Evolutionary conservation across 768 basidiomycete species (phyloP), one percentile per base, ranked within the genome.

Genomic region (Trametopsis cervina): DNA sequence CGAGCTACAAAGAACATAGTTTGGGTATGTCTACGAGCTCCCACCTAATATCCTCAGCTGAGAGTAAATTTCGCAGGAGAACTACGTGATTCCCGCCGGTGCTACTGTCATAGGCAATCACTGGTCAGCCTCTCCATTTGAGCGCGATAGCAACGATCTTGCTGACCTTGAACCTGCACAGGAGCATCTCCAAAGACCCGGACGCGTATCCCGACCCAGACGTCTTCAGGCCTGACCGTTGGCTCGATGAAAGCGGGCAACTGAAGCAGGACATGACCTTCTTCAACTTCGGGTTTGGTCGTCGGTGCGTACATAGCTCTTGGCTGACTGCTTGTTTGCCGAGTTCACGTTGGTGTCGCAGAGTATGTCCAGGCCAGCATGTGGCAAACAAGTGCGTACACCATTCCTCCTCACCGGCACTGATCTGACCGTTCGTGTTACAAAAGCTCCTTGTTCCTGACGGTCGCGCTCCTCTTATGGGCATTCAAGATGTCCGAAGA

Each of bases 331-430:
- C n/a, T n/a, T n/a, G n/a, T n/a, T n/a, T n/a, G n/a, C n/a, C n/a
- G n/a, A n/a, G n/a, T n/a, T n/a, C n/a, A n/a, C n/a, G n/a, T n/a
- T 24, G 15, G 15, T 11, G 18, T 22, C 9, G 29, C n/a, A 77
- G 82, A 15, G 69, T 83, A 4, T 86, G 83, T 51, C 82, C 81
- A 0, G 83, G 83, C 0, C 75, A 77, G 55, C 73, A 82, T 58
- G 75, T 86, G 26, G 83, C 64, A 2, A 59, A 69, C 12, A 49
- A 59, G 58, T 63, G 13, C 5, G 44, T n/a, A n/a, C n/a, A n/a
- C n/a, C n/a, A n/a, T n/a, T n/a, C n/a, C n/a, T n/a, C n/a, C 39
- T 26, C 20, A 1, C 10, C 2, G 2, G 17, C 10, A 13, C 15
- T 18, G n/a, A 38, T 15, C 25, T 10, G 25, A 15, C 41, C n/a